Evolutionary conservation across 2,329 filamentous ascomycete genomes (phyloP), one percentile per base, ranked within the genome.

Genomic region (Arthrobotrys pseudoclavata): DNA sequence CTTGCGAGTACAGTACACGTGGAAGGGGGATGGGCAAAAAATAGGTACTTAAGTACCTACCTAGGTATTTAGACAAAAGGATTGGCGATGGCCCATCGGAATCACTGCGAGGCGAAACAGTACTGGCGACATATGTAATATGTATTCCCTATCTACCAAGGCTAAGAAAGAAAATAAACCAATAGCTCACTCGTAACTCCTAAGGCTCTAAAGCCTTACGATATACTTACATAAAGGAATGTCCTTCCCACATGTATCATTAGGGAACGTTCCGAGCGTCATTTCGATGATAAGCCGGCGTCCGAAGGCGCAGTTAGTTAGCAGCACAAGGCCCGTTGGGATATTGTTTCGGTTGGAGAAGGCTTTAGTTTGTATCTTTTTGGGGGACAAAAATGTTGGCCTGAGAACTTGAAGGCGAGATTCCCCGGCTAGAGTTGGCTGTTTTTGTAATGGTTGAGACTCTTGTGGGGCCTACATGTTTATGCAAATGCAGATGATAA

Each of bases 401-500:
- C n/a, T n/a, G n/a, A n/a, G n/a, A n/a, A n/a, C n/a, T n/a, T n/a
- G n/a, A n/a, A n/a, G n/a, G n/a, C n/a, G 40, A 37, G 4, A 37
- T 37, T 29, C 26, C 26, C 42, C 45, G 45, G 45, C 7, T 48
- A 9, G 45, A 48, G 12, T 24, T 48, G 20, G 18, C 45, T 48
- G 2, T 50, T 50, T 24, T 24, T 22, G 20, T 7, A 45, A 3
- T 45, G n/a, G 7, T 50, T 48, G 3, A 7, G 7, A 29, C 7
- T 29, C 20, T 20, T 48, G 45, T 48, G 18, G 45, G 45, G 45
- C 10, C 22, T 48, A 29, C 26, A n/a, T n/a, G n/a, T n/a, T n/a
- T n/a, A n/a, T n/a, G n/a, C n/a, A n/a, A n/a, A n/a, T 48, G 45
- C 45, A 48, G 45, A 48, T 48, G 45, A 48, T 48, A 48, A 48